Percentiles rank a stretch among this genome's conserved stretches.
Conservation (phyloP, 495 filamentous ascomycete genomes). For the Xylona heveae region DNA sequence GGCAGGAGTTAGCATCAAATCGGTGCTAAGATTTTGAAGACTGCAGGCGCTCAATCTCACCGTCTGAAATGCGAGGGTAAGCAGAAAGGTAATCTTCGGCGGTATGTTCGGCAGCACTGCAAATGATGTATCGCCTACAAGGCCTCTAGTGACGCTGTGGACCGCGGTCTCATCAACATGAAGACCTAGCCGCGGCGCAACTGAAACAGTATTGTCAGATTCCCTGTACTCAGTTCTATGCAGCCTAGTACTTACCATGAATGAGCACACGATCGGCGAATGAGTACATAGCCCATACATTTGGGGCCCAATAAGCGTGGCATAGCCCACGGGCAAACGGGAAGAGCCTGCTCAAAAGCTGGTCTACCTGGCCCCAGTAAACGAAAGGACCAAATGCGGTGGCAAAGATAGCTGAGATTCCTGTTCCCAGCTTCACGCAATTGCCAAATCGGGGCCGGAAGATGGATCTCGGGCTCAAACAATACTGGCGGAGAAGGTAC, state of each 20-base stretch:
- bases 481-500: conserved; percentile 70
- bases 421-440: conserved; percentile 54
- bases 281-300: conserved; percentile 93
- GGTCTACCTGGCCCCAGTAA: conserved; percentile 67
- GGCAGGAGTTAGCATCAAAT: conserved; percentile 7
- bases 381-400: conserved; percentile 82
- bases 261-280: conserved; percentile 73
- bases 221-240: neutral
- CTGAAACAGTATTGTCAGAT: conserved; percentile 20
- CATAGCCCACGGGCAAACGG: conserved; percentile 86
- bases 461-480: conserved; percentile 56
- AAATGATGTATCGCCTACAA: conserved; percentile 90
- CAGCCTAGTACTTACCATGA: conserved; percentile 28
- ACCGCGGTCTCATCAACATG: conserved; percentile 50
- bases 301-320: conserved; percentile 97
- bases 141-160: conserved; percentile 72
- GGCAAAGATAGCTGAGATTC: conserved; percentile 51
- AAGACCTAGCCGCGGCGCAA: conserved; percentile 62
- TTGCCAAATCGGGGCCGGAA: conserved; percentile 61
- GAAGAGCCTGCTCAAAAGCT: conserved; percentile 68
- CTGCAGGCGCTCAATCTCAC: conserved; percentile 18
- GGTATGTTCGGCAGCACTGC: conserved; percentile 77
- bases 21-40: neutral
- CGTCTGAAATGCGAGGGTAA: conserved; percentile 68
- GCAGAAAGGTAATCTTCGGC: conserved; percentile 53